Conservation (phyloP, 83 land plant species). For the Isoetes engelmannii region DNA sequence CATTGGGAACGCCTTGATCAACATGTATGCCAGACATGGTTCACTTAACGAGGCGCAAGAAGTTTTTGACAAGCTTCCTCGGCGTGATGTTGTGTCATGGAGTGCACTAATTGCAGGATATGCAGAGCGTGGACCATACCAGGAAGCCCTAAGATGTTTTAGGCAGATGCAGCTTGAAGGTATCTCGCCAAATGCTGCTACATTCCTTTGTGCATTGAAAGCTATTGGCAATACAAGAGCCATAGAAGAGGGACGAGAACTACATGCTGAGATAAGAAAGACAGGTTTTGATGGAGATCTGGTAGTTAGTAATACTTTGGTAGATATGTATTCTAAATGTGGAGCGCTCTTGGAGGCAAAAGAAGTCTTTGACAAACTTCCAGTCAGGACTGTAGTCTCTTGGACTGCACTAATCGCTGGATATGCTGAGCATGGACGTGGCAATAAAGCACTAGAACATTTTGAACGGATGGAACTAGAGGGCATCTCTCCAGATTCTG, state of each 20-base stretch:
- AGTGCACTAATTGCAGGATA: slow-evolving; percentile 6
- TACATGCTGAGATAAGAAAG: no score
- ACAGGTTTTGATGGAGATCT: background rate
- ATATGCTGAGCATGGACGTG: background rate
- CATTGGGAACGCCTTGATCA: background rate
- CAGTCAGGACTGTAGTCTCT: background rate
- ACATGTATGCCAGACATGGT: slow-evolving; percentile 8
- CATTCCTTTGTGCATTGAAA: no score
- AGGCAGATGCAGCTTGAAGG: no score
- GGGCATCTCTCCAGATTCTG: background rate
- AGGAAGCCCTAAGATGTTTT: no score
- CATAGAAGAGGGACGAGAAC: no score
- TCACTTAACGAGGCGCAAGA: background rate
- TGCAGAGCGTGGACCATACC: background rate
- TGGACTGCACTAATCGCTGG: slow-evolving; percentile 10
- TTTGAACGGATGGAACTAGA: slow-evolving; percentile 4
- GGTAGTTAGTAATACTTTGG: background rate
- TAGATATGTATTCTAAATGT: slow-evolving; percentile 6
- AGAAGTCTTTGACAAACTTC: slow-evolving; percentile 8
- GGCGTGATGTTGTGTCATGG: background rate
- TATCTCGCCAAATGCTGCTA: no score
- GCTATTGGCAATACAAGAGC: no score
- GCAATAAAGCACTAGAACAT: background rate
- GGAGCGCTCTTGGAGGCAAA: background rate
- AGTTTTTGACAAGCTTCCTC: background rate